Evolutionary conservation across 2,329 filamentous ascomycete species (phyloP), one percentile per base, ranked within the genome.

Genomic region (Pseudogymnoascus verrucosus): DNA sequence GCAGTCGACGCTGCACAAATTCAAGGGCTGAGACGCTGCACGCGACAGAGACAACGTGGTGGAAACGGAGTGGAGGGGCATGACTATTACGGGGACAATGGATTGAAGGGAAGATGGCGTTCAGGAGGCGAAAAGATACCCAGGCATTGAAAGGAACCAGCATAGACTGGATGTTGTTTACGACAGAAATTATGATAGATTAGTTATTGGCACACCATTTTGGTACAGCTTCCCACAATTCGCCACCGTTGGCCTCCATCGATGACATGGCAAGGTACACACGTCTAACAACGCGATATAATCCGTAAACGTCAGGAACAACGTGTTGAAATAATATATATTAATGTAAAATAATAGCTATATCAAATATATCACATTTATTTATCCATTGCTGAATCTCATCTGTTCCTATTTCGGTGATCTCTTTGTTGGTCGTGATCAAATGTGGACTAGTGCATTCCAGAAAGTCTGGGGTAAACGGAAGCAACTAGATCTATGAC

Each of bases 1-100:
- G 39, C 60, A 72, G 71, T 59, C 67, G 21, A 68, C 70, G 6
- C 65, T 73, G 4, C 61, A 67, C n/a, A 72, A 70, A 51, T 73
- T 72, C 66, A 73, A 72, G 64, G 71, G 71, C 44, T 73, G 68
- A 57, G n/a, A 19, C 8, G 28, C 26, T 12, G 26, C 28, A 19
- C n/a, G 4, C 5, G 47, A 34, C 26, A 4, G n/a, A 5, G 8
- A 54, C 3, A 16, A 54, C 14, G 5, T 11, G 7, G 26, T 31
- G 47, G 26, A 6, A 26, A 34, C 11, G 28, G 28, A 57, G 19
- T 5, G 10, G 47, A 57, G 47, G 47, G 47, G 47, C 26, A 57
- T 57, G 47, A 19, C 26, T 34, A 19, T 12, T 6, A 34, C 2
- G 26, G n/a, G 8, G 8, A 57, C n/a, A 57, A 19, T 12, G 47